phyloP scores from a whole-genome alignment of 139 green algal species.

The Chlamydomonas schloesseri region DNA sequence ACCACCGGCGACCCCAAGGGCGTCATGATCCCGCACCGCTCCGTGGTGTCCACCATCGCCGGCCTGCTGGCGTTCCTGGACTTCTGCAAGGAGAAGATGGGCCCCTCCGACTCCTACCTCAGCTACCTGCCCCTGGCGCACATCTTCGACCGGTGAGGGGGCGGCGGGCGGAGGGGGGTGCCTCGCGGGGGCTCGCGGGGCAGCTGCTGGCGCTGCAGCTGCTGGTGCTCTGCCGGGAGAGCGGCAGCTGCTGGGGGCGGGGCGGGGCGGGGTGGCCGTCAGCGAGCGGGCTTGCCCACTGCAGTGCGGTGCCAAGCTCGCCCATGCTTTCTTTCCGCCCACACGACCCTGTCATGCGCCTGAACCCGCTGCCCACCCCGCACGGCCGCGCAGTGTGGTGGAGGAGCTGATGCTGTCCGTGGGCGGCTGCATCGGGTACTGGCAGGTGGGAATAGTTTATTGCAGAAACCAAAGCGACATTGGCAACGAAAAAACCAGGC shows the following conservation, averaged over 20 bases:
- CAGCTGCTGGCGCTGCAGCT: too few relatives aligned
- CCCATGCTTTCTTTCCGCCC: too few relatives aligned
- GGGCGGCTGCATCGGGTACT: conserved; percentile 78
- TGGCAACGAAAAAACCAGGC: too few relatives aligned
- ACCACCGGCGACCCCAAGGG: conserved; percentile 78
- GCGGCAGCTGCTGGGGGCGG: too few relatives aligned
- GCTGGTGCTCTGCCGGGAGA: too few relatives aligned
- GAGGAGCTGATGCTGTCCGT: conserved; percentile 77
- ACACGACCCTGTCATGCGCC: too few relatives aligned
- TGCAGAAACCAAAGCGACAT: too few relatives aligned
- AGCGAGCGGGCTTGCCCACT: too few relatives aligned
- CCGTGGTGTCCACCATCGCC: conserved; percentile 72
- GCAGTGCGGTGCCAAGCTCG: too few relatives aligned
- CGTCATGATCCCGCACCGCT: conserved; percentile 84
- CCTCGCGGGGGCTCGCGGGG: background rate
- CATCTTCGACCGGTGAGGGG: conserved; percentile 79
- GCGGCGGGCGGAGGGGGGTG: background rate
- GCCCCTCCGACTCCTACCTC: conserved; percentile 69
- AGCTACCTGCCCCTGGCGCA: conserved; percentile 84
- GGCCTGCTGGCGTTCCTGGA: conserved; percentile 64
- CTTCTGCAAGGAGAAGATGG: conserved; percentile 41
- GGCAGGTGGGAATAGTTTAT: conserved; percentile 58
- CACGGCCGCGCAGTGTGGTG: conserved; percentile 16
- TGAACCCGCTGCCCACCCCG: too few relatives aligned
- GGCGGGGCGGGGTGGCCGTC: too few relatives aligned